Conservation (phyloP, 306 rosid genomes). For the Vigna reflexopilosa region DNA sequence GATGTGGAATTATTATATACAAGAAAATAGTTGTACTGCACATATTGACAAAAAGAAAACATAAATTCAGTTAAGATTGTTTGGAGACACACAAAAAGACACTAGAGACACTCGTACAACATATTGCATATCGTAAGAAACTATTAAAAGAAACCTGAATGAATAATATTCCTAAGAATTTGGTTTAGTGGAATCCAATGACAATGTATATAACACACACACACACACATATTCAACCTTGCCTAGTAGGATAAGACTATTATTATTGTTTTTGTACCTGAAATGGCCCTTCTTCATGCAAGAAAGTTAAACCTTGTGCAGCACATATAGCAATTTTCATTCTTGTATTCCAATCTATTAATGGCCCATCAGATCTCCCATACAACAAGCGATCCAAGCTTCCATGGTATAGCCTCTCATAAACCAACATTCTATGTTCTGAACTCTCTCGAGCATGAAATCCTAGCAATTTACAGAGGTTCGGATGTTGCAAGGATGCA, state of each 20-base stretch:
- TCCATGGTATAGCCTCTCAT: constrained; percentile 94
- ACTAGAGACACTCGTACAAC: background rate
- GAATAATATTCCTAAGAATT: background rate
- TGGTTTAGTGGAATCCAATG: background rate
- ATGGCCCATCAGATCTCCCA: constrained; percentile 94
- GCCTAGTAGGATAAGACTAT: background rate
- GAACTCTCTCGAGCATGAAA: constrained; percentile 90
- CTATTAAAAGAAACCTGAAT: background rate
- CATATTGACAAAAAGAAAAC: background rate
- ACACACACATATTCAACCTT: background rate
- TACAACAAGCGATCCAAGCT: constrained; percentile 82
- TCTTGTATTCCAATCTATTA: constrained; percentile 97
- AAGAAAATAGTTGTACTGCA: background rate
- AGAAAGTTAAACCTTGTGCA: constrained; percentile 95
- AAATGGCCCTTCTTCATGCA: constrained; percentile 99
- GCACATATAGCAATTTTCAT: constrained; percentile 91
- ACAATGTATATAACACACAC: background rate
- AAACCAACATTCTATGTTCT: constrained; percentile 82
- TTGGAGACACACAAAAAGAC: background rate
- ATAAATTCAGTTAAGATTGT: background rate
- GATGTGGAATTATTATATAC: background rate
- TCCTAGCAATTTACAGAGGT: constrained; percentile 95
- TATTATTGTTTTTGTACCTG: constrained; percentile 61
- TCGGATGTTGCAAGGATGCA: constrained; percentile 91
- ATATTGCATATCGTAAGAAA: background rate